phyloP scores from a whole-genome alignment of 2,329 filamentous ascomycete species.

The Diaporthe sp. region DNA sequence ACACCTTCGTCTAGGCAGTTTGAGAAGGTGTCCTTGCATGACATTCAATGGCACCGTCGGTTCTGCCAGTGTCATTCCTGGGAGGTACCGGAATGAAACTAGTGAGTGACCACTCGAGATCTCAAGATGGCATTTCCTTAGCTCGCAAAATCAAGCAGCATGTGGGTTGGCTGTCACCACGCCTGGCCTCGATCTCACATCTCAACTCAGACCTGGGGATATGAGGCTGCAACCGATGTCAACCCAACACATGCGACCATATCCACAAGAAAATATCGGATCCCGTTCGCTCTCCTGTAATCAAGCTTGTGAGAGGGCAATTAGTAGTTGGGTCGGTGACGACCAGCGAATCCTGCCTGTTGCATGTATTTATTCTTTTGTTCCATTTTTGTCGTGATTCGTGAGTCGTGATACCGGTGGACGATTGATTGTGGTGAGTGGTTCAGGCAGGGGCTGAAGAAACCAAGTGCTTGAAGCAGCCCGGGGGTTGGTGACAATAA shows the following conservation, averaged over 20 bases:
- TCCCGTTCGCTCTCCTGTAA: conserved; percentile 34
- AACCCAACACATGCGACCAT: conserved; percentile 31
- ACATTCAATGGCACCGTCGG: neutral
- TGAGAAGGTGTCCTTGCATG: neutral
- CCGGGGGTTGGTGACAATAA: neutral
- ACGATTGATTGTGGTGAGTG: too few relatives aligned
- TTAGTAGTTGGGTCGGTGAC: conserved; percentile 36
- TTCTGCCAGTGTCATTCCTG: neutral
- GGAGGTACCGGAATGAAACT: neutral
- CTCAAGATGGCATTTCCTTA: neutral
- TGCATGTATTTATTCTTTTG: conserved; percentile 33
- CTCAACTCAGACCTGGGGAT: neutral
- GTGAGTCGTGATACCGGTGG: neutral
- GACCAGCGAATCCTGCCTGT: conserved; percentile 38
- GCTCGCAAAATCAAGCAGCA: neutral
- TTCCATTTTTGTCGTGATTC: neutral
- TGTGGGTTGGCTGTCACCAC: neutral
- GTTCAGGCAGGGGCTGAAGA: neutral
- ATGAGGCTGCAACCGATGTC: neutral
- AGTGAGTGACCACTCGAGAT: neutral
- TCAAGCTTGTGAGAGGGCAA: conserved; percentile 37
- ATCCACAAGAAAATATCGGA: conserved; percentile 32
- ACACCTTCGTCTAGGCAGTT: neutral
- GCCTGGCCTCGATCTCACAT: neutral
- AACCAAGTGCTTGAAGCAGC: neutral